Percentiles rank a stretch among this genome's conserved stretches.
Evolutionary conservation across 225 moss, liverwort and hornwort genomes (phyloP).

Genomic region (Marchantia paleacea): DNA sequence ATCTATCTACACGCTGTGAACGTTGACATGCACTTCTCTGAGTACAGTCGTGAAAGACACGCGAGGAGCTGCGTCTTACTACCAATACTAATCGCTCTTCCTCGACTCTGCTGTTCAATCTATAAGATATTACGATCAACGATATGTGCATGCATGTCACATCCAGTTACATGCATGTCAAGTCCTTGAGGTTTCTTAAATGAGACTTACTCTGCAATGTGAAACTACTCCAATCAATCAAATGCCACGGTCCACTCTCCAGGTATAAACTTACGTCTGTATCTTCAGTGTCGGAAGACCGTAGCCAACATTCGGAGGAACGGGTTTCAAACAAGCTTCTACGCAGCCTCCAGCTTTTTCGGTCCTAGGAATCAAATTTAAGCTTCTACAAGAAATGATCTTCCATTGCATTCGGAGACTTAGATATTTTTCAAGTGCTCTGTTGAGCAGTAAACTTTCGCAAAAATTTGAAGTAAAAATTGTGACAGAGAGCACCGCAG

Average conservation of each 20-base stretch:
- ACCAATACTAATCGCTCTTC: not conserved
- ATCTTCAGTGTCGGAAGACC: not conserved
- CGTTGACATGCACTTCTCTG: not conserved
- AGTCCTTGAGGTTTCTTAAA: not conserved
- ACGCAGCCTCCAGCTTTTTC: not conserved
- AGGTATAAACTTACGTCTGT: not conserved
- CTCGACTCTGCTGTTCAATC: not conserved
- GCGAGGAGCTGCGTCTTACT: not conserved
- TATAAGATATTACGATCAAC: not conserved
- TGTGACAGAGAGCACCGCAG: constrained; percentile 10
- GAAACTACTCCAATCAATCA: not conserved
- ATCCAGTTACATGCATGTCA: not conserved
- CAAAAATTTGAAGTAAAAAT: constrained; percentile 4
- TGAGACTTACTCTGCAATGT: not conserved
- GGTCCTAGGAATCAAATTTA: not conserved
- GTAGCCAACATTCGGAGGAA: not conserved
- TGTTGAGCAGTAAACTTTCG: not conserved
- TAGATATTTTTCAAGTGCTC: constrained; percentile 1
- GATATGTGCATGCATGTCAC: not conserved
- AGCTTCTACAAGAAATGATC: not conserved
- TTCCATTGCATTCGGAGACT: not conserved
- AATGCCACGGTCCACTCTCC: not conserved
- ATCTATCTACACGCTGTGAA: not conserved
- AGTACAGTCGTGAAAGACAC: not conserved
- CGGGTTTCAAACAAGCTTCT: not conserved